Percentiles rank a stretch among this genome's conserved stretches.
Conservation (phyloP, 371 early-diverging fungal genomes). For the Parasitella parasitica region DNA sequence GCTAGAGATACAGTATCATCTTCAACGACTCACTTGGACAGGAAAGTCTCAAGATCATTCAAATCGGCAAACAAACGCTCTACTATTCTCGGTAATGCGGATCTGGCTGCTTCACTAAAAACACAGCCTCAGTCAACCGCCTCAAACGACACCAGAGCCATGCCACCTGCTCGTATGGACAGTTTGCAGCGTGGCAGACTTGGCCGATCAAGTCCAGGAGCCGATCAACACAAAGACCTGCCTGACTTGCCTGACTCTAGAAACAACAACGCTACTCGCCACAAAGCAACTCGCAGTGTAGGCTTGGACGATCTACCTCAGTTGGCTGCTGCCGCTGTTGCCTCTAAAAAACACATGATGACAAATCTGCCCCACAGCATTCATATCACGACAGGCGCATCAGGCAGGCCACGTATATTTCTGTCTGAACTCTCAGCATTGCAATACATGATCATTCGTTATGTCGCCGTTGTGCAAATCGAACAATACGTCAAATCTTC, state of each 20-base stretch:
- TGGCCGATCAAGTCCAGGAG: background rate
- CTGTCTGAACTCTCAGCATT: slow-evolving; percentile 83
- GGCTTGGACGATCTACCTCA: slow-evolving; percentile 36
- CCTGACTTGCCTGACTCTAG: slow-evolving; percentile 20
- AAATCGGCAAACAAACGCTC: slow-evolving; percentile 55
- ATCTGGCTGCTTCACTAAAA: slow-evolving; percentile 14
- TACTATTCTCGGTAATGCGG: slow-evolving; percentile 43
- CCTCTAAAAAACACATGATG: background rate
- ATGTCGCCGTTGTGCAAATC: slow-evolving; percentile 80
- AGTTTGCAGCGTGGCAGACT: slow-evolving; percentile 24
- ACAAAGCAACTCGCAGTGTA: slow-evolving; percentile 22
- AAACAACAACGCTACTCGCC: slow-evolving; percentile 1
- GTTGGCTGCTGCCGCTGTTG: slow-evolving; percentile 27
- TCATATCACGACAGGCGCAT: slow-evolving; percentile 12
- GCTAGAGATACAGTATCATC: slow-evolving; percentile 39
- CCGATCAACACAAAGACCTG: slow-evolving; percentile 30
- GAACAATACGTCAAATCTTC: slow-evolving; percentile 68
- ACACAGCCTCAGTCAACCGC: background rate
- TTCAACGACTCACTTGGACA: slow-evolving; percentile 55
- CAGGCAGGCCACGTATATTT: slow-evolving; percentile 42
- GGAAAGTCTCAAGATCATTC: slow-evolving; percentile 62
- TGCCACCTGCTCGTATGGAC: slow-evolving; percentile 28
- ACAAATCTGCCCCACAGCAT: background rate
- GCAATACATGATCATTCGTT: slow-evolving; percentile 83
- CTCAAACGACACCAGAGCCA: background rate